Percentiles rank a stretch among this genome's conserved stretches.
These are phyloP conservation scores for Brassica carinata DNA, from an alignment of 345 rosid genomes.

Conservation along the genomic window DNA sequence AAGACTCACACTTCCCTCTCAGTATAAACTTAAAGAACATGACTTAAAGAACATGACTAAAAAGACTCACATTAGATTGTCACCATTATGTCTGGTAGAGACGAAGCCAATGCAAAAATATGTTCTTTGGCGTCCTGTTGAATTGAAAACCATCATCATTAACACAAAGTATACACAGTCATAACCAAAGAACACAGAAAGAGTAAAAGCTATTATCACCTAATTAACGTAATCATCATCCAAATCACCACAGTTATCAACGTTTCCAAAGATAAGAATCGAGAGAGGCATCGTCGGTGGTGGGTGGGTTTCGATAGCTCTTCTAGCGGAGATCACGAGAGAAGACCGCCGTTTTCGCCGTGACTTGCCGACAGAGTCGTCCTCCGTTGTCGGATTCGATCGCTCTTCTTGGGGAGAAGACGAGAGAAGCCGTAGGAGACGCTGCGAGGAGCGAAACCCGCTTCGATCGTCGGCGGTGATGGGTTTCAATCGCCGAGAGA, in stretches of 20 bases:
- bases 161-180: conserved; percentile 7
- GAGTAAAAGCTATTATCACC: conserved; percentile 40
- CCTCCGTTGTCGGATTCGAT: too few species aligned
- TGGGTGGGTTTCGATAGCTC: too few species aligned
- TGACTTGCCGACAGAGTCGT: too few species aligned
- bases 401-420: too few species aligned
- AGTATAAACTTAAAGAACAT: background rate
- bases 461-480: too few species aligned
- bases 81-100: conserved; percentile 82
- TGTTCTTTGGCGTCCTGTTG: conserved; percentile 94
- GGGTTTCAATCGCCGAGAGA: too few species aligned
- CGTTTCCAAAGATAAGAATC: conserved; percentile 78
- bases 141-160: background rate
- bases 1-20: background rate
- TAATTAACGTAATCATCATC: conserved; percentile 96
- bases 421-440: too few species aligned
- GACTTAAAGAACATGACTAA: conserved; percentile 2
- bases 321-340: too few species aligned
- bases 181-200: too few species aligned
- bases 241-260: conserved; percentile 88
- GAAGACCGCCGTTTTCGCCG: too few species aligned
- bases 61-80: conserved; percentile 21
- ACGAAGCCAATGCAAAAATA: conserved; percentile 83
- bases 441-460: too few species aligned
- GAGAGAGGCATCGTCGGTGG: too few species aligned